phyloP scores from a whole-genome alignment of 495 filamentous ascomycete species.

The Talaromyces borbonicus region DNA sequence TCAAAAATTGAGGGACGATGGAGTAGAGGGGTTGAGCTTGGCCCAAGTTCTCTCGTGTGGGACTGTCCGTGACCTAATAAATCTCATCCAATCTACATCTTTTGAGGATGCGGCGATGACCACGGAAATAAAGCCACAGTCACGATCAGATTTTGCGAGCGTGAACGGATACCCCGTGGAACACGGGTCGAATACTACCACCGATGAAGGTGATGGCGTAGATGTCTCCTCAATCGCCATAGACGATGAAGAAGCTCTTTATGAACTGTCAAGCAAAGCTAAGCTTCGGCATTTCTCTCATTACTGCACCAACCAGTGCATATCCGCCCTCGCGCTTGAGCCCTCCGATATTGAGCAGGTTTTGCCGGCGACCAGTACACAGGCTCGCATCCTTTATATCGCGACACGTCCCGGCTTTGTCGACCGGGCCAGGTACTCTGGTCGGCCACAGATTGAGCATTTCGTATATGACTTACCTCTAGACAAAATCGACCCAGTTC shows the following conservation, averaged over 20 bases:
- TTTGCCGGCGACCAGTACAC: constrained; percentile 1
- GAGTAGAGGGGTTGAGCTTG: neutral
- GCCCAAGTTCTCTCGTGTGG: neutral
- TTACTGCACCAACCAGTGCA: neutral
- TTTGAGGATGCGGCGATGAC: neutral
- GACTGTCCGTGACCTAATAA: neutral
- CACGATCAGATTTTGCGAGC: neutral
- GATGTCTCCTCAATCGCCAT: neutral
- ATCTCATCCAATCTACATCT: neutral
- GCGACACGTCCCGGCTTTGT: neutral
- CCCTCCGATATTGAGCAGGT: neutral
- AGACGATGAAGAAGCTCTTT: neutral
- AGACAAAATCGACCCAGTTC: neutral
- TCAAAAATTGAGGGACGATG: constrained; percentile 1
- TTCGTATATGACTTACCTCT: neutral
- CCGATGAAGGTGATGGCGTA: neutral
- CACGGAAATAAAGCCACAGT: neutral
- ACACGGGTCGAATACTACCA: neutral
- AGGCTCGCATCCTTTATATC: neutral
- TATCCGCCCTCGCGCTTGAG: neutral
- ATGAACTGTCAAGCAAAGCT: neutral
- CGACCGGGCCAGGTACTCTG: neutral
- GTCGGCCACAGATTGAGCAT: neutral
- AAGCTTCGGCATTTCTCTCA: neutral
- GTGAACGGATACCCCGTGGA: neutral